Base-by-base conservation (phyloP, 148 eudicot species). In the Chenopodium formosanum region DNA sequence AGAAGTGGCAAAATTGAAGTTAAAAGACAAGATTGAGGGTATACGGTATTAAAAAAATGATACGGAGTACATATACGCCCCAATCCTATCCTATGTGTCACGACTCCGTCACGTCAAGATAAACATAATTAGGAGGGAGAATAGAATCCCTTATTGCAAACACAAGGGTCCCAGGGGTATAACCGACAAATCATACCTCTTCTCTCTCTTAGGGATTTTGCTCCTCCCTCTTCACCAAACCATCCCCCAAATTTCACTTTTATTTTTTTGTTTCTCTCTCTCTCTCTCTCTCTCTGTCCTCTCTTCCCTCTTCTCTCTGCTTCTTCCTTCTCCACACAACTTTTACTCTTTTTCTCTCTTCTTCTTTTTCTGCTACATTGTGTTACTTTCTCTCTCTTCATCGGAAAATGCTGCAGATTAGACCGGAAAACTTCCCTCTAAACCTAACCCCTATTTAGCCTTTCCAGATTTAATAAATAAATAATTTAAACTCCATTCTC, bases 331-430 rank as follows among this genome's bases (percentile, higher is more conserved):
- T 73, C 47, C 20, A 34, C 73, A 70, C 73, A 44, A 44, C 75
- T 40, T 40, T 40, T 17, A 34, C 62, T 56, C 17, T 48, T 10
- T 70, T 37, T 27, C 69, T 73, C 31, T 69, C 32, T 25, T 75
- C 64, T 53, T 63, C 71, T n/a, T 12, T 17, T 44, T 19, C 20
- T 44, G 22, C 53, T 70, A 23, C 76, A 16, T 62, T 69, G 66
- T 32, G 68, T 13, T 19, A 5, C 9, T 27, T 50, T 27, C 47
- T 50, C 62, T 47, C 23, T 65, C 27, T 32, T 74, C 70, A 32
- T 78, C 80, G 47, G 68, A 80, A 70, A 79, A 86, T 86, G 88
- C 77, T 78, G 67, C 73, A 83, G 58, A 78, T 66, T 76, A 19
- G 80, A 20, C 75, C 70, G 77, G 27, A 10, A 17, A 64, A 29